These are phyloP conservation scores for Daldinia bambusicola DNA, from an alignment of 495 filamentous ascomycete species.

Conservation along the genomic window DNA sequence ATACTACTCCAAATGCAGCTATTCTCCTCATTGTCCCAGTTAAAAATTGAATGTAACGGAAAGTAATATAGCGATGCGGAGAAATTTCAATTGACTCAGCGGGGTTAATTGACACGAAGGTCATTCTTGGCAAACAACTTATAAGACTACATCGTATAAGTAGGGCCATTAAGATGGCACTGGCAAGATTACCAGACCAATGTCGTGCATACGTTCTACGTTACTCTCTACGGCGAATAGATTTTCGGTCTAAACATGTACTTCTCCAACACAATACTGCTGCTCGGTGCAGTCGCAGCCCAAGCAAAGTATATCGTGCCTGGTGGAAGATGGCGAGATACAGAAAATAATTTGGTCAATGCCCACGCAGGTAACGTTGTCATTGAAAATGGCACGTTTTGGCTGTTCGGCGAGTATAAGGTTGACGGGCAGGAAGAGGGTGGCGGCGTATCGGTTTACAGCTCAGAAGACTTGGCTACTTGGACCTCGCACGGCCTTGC, in stretches of 20 bases:
- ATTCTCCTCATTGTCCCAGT: slow-evolving; percentile 27
- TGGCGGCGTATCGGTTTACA: slow-evolving; percentile 56
- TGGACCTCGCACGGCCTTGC: slow-evolving; percentile 56
- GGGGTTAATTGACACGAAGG: slow-evolving; percentile 36
- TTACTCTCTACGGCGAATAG: not conserved
- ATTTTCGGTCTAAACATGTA: slow-evolving; percentile 31
- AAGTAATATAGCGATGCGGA: slow-evolving; percentile 41
- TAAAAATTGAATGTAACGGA: slow-evolving; percentile 22
- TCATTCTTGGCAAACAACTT: slow-evolving; percentile 25
- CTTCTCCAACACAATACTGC: slow-evolving; percentile 23
- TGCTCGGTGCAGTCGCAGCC: slow-evolving; percentile 26
- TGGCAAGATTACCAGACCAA: slow-evolving; percentile 11
- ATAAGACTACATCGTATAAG: slow-evolving; percentile 14
- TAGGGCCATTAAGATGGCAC: not conserved
- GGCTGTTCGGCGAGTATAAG: slow-evolving; percentile 60
- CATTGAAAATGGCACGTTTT: slow-evolving; percentile 53
- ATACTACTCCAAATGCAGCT: slow-evolving; percentile 11
- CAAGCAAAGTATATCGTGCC: slow-evolving; percentile 58
- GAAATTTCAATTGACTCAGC: slow-evolving; percentile 18
- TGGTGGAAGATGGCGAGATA: slow-evolving; percentile 57
- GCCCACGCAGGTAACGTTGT: slow-evolving; percentile 57
- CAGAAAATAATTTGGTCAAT: slow-evolving; percentile 54
- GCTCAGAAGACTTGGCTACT: slow-evolving; percentile 54
- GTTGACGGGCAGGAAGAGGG: slow-evolving; percentile 55
- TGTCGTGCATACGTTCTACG: slow-evolving; percentile 1